Conservation (phyloP, 176 grass and related monocot genomes). For the Lolium perenne region DNA sequence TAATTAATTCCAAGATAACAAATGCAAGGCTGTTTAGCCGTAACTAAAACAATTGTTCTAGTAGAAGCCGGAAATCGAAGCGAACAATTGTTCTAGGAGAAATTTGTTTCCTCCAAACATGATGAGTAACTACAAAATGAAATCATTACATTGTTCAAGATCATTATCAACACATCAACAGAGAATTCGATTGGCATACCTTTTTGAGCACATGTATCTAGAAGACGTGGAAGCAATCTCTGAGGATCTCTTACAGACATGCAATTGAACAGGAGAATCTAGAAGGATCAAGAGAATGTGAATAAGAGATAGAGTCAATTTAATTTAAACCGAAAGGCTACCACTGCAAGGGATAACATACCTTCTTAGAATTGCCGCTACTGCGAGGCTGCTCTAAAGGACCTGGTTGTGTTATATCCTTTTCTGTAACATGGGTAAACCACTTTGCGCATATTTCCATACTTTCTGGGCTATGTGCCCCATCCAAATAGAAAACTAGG, state of each 20-base stretch:
- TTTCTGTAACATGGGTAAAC: slow-evolving; percentile 70
- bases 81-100: not conserved
- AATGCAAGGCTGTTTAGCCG: not conserved
- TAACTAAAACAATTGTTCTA: not conserved
- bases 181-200: slow-evolving; percentile 50
- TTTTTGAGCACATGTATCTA: slow-evolving; percentile 72
- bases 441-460: slow-evolving; percentile 88
- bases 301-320: slow-evolving; percentile 12
- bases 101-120: slow-evolving; percentile 24
- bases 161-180: slow-evolving; percentile 36
- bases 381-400: slow-evolving; percentile 42
- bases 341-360: slow-evolving; percentile 43
- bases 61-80: not conserved
- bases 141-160: slow-evolving; percentile 39
- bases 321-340: not conserved
- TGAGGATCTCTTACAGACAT: slow-evolving; percentile 98
- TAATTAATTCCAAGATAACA: not conserved
- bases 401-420: slow-evolving; percentile 41
- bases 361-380: slow-evolving; percentile 61
- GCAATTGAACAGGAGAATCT: slow-evolving; percentile 98
- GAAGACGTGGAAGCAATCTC: slow-evolving; percentile 73
- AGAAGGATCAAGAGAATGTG: slow-evolving; percentile 38
- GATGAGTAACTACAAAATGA: slow-evolving; percentile 4
- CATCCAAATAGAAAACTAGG: slow-evolving; percentile 92
- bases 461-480: slow-evolving; percentile 98